A percentile compares a stretch with the other conserved stretches of the same genome.
Evolutionary conservation across 768 basidiomycete genomes (phyloP).

Genomic region (Naematelia aurantialba): DNA sequence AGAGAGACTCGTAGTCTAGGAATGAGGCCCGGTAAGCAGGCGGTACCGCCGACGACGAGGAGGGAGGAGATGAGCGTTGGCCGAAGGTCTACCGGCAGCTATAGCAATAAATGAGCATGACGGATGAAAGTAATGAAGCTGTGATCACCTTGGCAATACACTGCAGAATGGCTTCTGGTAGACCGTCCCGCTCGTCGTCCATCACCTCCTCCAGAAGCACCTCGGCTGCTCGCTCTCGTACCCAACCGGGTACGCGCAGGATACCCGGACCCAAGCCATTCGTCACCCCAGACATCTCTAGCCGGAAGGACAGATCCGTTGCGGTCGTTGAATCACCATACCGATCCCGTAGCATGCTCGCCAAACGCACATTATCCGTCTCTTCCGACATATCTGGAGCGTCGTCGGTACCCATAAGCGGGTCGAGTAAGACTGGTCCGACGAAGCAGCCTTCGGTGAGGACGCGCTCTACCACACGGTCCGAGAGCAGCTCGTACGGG

Average conservation of each 20-base stretch:
- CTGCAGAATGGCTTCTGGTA: slow-evolving; percentile 77
- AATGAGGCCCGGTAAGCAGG: slow-evolving; percentile 89
- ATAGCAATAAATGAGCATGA: too few species aligned
- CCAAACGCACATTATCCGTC: not conserved
- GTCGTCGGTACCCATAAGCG: slow-evolving; percentile 9
- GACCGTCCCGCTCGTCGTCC: slow-evolving; percentile 64
- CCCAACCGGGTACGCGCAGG: slow-evolving; percentile 87
- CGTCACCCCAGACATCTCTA: slow-evolving; percentile 1
- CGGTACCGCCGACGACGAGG: slow-evolving; percentile 79
- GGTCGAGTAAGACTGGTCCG: slow-evolving; percentile 47
- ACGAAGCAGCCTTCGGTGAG: slow-evolving; percentile 89
- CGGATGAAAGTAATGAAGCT: slow-evolving; percentile 10
- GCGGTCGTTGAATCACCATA: slow-evolving; percentile 19
- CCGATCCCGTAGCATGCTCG: slow-evolving; percentile 8
- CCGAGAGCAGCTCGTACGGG: slow-evolving; percentile 74
- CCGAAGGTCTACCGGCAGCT: slow-evolving; percentile 88
- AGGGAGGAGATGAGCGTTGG: slow-evolving; percentile 78
- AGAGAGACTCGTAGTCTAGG: slow-evolving; percentile 79
- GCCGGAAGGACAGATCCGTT: slow-evolving; percentile 9
- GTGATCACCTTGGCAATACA: slow-evolving; percentile 76
- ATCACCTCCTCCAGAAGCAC: slow-evolving; percentile 79
- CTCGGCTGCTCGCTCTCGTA: slow-evolving; percentile 85
- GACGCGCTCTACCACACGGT: slow-evolving; percentile 78
- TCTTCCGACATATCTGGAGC: slow-evolving; percentile 4
- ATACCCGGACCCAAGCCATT: slow-evolving; percentile 65